Evolutionary conservation across 108 stramenopile species (phyloP).

Genomic region (Cyclotella baltica): DNA sequence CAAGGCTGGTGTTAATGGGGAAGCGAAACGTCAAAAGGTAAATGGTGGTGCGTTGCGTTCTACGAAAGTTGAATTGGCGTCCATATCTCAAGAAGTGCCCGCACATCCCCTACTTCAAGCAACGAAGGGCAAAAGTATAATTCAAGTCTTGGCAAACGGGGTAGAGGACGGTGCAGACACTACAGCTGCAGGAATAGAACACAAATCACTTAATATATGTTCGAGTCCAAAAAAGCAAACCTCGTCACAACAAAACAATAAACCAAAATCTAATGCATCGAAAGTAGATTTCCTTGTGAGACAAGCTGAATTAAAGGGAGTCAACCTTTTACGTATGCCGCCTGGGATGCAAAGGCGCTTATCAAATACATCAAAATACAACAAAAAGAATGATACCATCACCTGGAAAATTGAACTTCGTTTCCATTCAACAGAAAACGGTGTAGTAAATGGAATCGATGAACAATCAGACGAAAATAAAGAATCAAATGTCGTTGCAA

Average conservation of each 20-base stretch:
- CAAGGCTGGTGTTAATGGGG: background rate
- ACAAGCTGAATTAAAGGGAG: constrained; percentile 63
- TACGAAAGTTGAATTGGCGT: constrained; percentile 10
- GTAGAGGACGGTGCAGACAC: constrained; percentile 16
- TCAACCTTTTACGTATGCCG: constrained; percentile 72
- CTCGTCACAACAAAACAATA: constrained; percentile 18
- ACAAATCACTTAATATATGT: background rate
- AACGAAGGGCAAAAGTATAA: constrained; percentile 21
- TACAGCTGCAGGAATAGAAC: background rate
- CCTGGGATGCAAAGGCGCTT: constrained; percentile 68
- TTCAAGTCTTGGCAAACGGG: constrained; percentile 26
- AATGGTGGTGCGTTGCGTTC: background rate
- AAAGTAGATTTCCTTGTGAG: constrained; percentile 57
- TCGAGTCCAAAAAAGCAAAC: background rate
- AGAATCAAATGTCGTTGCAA: background rate
- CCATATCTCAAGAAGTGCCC: constrained; percentile 17
- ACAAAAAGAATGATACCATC: constrained; percentile 44
- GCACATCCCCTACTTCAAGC: constrained; percentile 44
- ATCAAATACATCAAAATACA: constrained; percentile 64
- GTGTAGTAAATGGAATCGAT: constrained; percentile 10
- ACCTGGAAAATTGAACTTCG: constrained; percentile 50
- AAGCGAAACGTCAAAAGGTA: constrained; percentile 17
- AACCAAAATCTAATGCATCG: background rate
- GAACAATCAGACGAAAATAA: constrained; percentile 36
- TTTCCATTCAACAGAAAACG: constrained; percentile 25